Evolutionary conservation across 2,329 filamentous ascomycete genomes (phyloP), one percentile per base, ranked within the genome.

Genomic region (Allantophomopsis lycopodina): DNA sequence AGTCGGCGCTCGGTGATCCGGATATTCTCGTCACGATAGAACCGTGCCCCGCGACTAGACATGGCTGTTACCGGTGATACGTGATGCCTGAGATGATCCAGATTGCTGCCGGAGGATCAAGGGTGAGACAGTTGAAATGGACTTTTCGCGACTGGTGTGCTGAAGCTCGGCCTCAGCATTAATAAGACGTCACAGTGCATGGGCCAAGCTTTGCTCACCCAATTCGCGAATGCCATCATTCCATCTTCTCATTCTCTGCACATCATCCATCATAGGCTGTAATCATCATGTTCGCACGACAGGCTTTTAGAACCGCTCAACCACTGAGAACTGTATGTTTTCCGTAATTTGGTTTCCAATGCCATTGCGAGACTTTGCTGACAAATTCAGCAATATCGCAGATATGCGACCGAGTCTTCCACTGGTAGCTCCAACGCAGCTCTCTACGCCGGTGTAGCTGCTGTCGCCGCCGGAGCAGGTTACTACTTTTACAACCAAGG

Each of bases 321-420:
- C 77, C 79, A 48, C 59, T 83, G 49, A 74, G 69, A 60, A 71
- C 71, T 64, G 79, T 83, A 64, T 56, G 72, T 58, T 23, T 10
- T 8, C 21, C 32, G n/a, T 15, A 16, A 12, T 32, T 23, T 14
- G 23, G 35, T 23, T 18, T 21, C 35, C 33, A 37, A 40, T 41
- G 16, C 30, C 20, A 39, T 32, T 41, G 18, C 18, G 18, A 20
- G 7, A 4, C 38, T 42, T 40, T 36, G 35, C 40, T 42, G 42
- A 23, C 37, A 30, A 41, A 40, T 37, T 17, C 51, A 82, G 77
- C 69, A 72, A 55, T 66, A 76, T 57, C 76, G 78, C 56, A 69
- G 71, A 54, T 95, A 94, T 62, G 83, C 88, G 42, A 82, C 83
- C 47, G 69, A 76, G 51, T 42, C 57, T 33, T 44, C 55, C 44